Base-by-base conservation (phyloP, 2,329 filamentous ascomycete species). In the Trichophyton verrucosum region DNA sequence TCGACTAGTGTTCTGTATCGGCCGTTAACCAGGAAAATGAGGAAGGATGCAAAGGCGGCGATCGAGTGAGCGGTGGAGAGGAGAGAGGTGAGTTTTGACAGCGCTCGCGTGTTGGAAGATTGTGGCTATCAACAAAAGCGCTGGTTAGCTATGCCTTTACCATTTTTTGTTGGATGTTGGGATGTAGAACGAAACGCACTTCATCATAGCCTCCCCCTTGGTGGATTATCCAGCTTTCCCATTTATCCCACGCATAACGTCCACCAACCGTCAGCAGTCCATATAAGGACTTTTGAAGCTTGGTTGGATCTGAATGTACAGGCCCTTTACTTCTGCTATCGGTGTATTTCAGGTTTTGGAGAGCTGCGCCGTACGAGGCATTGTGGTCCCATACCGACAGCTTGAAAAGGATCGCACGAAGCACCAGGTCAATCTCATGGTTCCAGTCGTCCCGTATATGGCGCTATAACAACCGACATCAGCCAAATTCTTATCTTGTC, bases 361-460 rank as follows among this genome's bases (percentile, higher is more conserved):
- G 78, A 40, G 89, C 86, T 9, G 94, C 94, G 63, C 94, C 94
- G 73, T 99, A 97, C 3, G 89, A 95, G 44, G 94, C 89, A 72
- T 96, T 86, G 73, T 96, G 89, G 73, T 97, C 91, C 94, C 94
- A 99, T 62, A 99, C 86, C 15, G 88, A 90, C 64, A 99, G 82
- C 75, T 99, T 99, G 80, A 96, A 99, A 6, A 99, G 78, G 2
- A 91, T 78, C 1, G 87, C 84, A 55, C 92, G 82, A 61, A 99
- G 79, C 0, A 79, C 82, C 30, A 96, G 80, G 64, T 87, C 80
- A 60, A 97, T 92, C 75, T 97, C 94, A 59, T 88, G 81, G 13
- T 86, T 85, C 85, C 89, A 96, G 69, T 95, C 89, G 72, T 96
- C 90, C 62, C 87, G 83, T 51, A 95, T 75, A 72, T 91, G 84